A percentile compares a stretch with the other conserved stretches of the same genome.
phyloP scores from a whole-genome alignment of 129 eudicot genomes.

The Helianthus annuus region HanXRQr2.0-SUNRISE NC_035444.2:9185857-9186356 shows the following conservation, averaged over 20 bases:
- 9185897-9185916: constrained; percentile 36
- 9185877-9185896: constrained; percentile 18
- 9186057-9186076: constrained; percentile 46
- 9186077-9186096: constrained; percentile 1
- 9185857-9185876: constrained; percentile 72
- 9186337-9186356: too few relatives aligned
- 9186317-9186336: too few relatives aligned
- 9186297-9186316: too few relatives aligned
- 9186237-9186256: too few relatives aligned
- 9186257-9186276: too few relatives aligned
- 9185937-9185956: constrained; percentile 73
- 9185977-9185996: constrained; percentile 48
- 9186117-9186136: too few relatives aligned
- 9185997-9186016: constrained; percentile 46
- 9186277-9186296: too few relatives aligned
- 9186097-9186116: neutral
- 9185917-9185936: constrained; percentile 70
- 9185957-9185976: constrained; percentile 34
- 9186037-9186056: constrained; percentile 46
- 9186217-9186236: constrained; percentile 6
- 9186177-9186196: neutral
- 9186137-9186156: too few relatives aligned
- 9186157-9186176: too few relatives aligned
- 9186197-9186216: neutral
- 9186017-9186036: constrained; percentile 33